A percentile compares a stretch with the other conserved stretches of the same genome.
These are phyloP conservation scores for Lactifluus pinguis DNA, from an alignment of 768 basidiomycete species.

Conservation along the genomic window DNA sequence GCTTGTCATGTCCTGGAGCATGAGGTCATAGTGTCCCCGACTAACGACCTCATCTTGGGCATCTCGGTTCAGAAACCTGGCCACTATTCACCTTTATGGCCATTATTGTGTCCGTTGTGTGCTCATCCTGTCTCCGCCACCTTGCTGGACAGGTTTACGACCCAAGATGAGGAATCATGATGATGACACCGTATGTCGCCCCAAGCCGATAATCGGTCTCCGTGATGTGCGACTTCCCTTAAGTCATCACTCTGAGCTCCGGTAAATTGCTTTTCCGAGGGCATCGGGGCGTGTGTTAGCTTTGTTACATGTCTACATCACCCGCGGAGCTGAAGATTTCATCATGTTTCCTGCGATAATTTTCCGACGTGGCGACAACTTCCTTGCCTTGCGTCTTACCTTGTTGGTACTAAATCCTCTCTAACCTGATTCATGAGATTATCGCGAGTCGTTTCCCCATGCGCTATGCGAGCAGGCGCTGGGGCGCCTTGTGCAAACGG, in stretches of 20 bases:
- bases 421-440: background rate
- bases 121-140: background rate
- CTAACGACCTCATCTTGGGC: constrained; percentile 1
- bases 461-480: background rate
- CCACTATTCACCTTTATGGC: constrained; percentile 1
- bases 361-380: background rate
- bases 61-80: constrained; percentile 1
- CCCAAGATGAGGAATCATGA: background rate
- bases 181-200: background rate
- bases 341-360: background rate
- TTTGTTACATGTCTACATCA: background rate
- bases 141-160: background rate
- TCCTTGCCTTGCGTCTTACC: background rate
- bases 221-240: background rate
- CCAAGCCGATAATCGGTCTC: constrained; percentile 1
- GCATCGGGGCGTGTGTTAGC: background rate
- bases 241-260: background rate
- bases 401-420: constrained; percentile 1
- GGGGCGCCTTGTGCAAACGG: constrained; percentile 3
- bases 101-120: background rate
- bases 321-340: constrained; percentile 9
- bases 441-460: background rate
- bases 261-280: background rate
- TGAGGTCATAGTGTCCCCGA: constrained; percentile 11
- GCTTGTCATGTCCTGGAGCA: background rate